phyloP scores from a whole-genome alignment of 1,284 basidiomycete genomes.

The Entoloma clypeatum region DNA sequence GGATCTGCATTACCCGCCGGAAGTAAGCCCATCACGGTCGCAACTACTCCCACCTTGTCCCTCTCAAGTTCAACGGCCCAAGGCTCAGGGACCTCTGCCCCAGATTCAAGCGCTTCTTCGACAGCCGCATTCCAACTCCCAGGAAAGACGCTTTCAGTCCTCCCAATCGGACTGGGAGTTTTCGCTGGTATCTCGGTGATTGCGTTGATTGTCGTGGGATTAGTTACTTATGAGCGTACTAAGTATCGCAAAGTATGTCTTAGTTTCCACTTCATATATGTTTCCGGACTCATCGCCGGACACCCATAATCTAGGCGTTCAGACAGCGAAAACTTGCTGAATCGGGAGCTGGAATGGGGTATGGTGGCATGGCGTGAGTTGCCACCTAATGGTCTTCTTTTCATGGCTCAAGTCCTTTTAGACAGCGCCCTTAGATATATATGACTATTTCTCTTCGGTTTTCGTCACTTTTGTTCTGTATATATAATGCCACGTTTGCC shows the following conservation, averaged over 20 bases:
- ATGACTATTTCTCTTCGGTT: constrained; percentile 10
- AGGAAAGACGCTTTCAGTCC: constrained; percentile 66
- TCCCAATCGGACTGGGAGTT: constrained; percentile 77
- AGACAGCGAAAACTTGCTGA: constrained; percentile 71
- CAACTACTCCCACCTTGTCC: too few relatives aligned
- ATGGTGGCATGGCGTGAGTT: constrained; percentile 50
- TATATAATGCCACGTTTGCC: constrained; percentile 11
- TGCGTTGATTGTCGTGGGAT: constrained; percentile 70
- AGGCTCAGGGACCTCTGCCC: constrained; percentile 30
- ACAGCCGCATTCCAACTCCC: constrained; percentile 57
- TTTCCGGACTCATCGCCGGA: too few relatives aligned
- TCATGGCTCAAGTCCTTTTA: constrained; percentile 7
- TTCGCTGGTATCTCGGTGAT: constrained; percentile 80
- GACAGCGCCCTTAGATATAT: constrained; percentile 23
- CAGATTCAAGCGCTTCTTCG: constrained; percentile 38
- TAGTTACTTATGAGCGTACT: constrained; percentile 79
- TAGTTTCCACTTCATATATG: background rate
- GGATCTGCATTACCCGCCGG: constrained; percentile 5
- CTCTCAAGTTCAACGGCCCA: constrained; percentile 23
- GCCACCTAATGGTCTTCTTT: background rate
- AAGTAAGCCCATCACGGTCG: too few relatives aligned
- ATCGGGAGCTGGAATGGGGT: constrained; percentile 54
- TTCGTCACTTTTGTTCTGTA: constrained; percentile 11
- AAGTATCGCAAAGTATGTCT: constrained; percentile 71
- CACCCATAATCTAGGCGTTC: constrained; percentile 55